phyloP scores from a whole-genome alignment of 2,329 filamentous ascomycete genomes.

The Cordyceps cateniannulata region DNA sequence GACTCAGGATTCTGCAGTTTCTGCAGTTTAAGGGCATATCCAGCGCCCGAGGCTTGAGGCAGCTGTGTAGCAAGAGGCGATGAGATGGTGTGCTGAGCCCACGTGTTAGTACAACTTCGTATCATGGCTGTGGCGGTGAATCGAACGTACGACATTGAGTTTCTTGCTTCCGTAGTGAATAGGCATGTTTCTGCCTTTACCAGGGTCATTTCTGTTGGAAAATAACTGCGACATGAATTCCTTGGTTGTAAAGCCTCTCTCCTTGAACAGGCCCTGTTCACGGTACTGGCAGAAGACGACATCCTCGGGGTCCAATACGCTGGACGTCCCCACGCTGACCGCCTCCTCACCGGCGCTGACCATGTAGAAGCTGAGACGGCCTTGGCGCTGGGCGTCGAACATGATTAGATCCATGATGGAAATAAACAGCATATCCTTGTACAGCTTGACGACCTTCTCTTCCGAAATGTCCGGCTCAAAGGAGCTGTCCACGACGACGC shows the following conservation, averaged over 20 bases:
- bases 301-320: conserved; percentile 74
- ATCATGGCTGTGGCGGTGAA: neutral
- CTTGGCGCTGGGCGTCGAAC: conserved; percentile 95
- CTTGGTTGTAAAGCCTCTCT: conserved; percentile 77
- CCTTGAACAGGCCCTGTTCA: conserved; percentile 84
- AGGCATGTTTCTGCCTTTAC: conserved; percentile 89
- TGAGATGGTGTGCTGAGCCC: conserved; percentile 65
- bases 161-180: conserved; percentile 87
- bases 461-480: conserved; percentile 65
- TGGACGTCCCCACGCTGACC: conserved; percentile 82
- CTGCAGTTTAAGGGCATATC: conserved; percentile 81
- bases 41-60: conserved; percentile 79
- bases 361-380: conserved; percentile 96
- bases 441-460: conserved; percentile 51
- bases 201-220: conserved; percentile 73
- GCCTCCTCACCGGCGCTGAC: conserved; percentile 93
- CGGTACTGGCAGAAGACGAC: conserved; percentile 93
- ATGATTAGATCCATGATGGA: conserved; percentile 95
- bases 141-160: conserved; percentile 67
- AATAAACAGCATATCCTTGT: conserved; percentile 59
- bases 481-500: conserved; percentile 68
- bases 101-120: neutral
- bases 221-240: conserved; percentile 97
- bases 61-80: conserved; percentile 84
- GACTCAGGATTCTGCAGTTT: conserved; percentile 62